phyloP scores from a whole-genome alignment of 2,329 filamentous ascomycete genomes.

The Verticillium longisporum region DNA sequence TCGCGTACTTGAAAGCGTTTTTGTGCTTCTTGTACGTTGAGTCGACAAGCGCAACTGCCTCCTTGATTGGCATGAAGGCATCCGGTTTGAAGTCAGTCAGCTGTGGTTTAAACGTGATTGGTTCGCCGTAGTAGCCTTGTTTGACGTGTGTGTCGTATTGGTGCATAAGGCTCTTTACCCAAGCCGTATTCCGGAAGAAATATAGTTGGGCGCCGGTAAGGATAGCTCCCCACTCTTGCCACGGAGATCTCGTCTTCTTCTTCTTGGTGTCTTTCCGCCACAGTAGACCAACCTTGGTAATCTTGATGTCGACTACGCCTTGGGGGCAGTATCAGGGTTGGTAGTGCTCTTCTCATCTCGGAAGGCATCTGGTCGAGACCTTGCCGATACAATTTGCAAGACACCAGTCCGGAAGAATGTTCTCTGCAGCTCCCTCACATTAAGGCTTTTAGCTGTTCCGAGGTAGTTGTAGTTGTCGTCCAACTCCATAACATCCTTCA shows the following conservation, averaged over 20 bases:
- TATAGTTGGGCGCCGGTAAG: conserved; percentile 96
- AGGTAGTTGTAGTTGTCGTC: conserved; percentile 90
- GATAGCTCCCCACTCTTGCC: conserved; percentile 98
- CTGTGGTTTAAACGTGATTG: conserved; percentile 85
- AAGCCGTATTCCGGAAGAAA: conserved; percentile 87
- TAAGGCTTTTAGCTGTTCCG: conserved; percentile 67
- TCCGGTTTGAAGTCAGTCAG: conserved; percentile 91
- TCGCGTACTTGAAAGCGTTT: conserved; percentile 85
- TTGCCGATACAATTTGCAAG: conserved; percentile 88
- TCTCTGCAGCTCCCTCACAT: conserved; percentile 75
- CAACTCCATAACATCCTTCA: conserved; percentile 87
- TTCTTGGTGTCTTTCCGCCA: conserved; percentile 95
- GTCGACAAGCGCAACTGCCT: conserved; percentile 83
- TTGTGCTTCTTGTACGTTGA: conserved; percentile 90
- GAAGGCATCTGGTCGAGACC: conserved; percentile 91
- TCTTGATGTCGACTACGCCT: conserved; percentile 93
- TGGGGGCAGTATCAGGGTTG: conserved; percentile 79
- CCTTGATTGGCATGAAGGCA: conserved; percentile 85
- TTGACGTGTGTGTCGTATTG: conserved; percentile 81
- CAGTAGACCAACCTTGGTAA: conserved; percentile 88
- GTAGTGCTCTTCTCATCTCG: conserved; percentile 79
- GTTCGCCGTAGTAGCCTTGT: conserved; percentile 65
- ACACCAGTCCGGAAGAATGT: conserved; percentile 89
- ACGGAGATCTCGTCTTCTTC: conserved; percentile 88
- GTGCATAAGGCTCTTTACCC: conserved; percentile 85